phyloP scores from a whole-genome alignment of 2,329 filamentous ascomycete species.

The Claviceps maximensis region DNA sequence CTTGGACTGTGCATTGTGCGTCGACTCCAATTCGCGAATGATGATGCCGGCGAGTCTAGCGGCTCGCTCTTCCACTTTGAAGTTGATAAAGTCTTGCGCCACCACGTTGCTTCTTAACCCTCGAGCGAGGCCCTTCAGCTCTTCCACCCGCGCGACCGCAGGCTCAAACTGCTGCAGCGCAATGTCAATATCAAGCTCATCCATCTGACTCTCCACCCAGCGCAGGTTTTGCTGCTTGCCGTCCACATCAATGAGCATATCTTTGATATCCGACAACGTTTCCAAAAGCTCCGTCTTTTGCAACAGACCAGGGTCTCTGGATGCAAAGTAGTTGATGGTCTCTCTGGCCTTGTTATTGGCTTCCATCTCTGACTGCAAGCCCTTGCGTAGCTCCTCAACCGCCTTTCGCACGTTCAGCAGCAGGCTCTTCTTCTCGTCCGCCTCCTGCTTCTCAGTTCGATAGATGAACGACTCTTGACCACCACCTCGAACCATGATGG shows the following conservation, averaged over 20 bases:
- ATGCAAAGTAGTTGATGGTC: constrained; percentile 74
- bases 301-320: constrained; percentile 60
- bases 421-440: constrained; percentile 64
- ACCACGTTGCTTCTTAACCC: constrained; percentile 74
- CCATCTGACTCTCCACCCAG: constrained; percentile 90
- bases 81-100: constrained; percentile 82
- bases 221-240: constrained; percentile 92
- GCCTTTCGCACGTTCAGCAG: constrained; percentile 86
- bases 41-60: constrained; percentile 63
- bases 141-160: constrained; percentile 73
- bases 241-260: constrained; percentile 89
- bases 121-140: constrained; percentile 64
- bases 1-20: constrained; percentile 61
- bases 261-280: constrained; percentile 63
- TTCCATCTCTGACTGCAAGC: constrained; percentile 73
- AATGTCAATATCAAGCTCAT: constrained; percentile 91
- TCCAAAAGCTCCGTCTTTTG: constrained; percentile 73
- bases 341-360: constrained; percentile 74
- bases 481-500: constrained; percentile 76
- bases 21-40: constrained; percentile 62
- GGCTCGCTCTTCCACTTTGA: constrained; percentile 80
- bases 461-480: constrained; percentile 91
- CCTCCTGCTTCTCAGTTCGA: constrained; percentile 70
- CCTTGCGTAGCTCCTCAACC: constrained; percentile 80
- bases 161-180: constrained; percentile 80